A percentile compares a stretch with the other conserved stretches of the same genome.
phyloP scores from a whole-genome alignment of 176 grass and related monocot species.

The Dendrocalamus sinicus region DNA sequence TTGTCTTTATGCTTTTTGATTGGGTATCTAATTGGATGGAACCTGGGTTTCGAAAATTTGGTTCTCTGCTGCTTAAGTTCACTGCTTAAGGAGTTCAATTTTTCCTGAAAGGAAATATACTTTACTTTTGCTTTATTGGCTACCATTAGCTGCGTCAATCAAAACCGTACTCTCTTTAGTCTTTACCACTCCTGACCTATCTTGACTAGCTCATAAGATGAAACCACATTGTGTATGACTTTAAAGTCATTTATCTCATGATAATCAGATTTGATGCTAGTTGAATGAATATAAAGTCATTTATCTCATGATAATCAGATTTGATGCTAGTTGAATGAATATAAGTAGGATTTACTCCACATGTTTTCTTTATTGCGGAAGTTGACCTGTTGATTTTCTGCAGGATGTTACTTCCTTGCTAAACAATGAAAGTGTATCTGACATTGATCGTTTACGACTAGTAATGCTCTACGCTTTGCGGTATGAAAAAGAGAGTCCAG shows the following conservation, averaged over 20 bases:
- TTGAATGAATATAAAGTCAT: constrained; percentile 17
- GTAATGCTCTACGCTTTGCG: constrained; percentile 94
- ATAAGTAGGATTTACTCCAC: not conserved
- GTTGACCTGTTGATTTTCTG: constrained; percentile 41
- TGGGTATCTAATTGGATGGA: not conserved
- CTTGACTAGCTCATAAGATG: constrained; percentile 22
- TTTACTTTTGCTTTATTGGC: constrained; percentile 20
- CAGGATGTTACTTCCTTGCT: constrained; percentile 87
- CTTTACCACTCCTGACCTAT: constrained; percentile 10
- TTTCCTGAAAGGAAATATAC: constrained; percentile 9
- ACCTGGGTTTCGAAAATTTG: not conserved
- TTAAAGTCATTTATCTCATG: not conserved
- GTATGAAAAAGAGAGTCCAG: constrained; percentile 98
- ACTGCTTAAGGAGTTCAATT: constrained; percentile 12
- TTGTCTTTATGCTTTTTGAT: constrained; percentile 16
- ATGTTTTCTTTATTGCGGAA: constrained; percentile 8
- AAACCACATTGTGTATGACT: constrained; percentile 15
- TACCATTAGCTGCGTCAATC: not conserved
- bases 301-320: constrained; percentile 8
- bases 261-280: constrained; percentile 24
- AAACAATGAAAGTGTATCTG: constrained; percentile 90
- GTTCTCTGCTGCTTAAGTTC: not conserved
- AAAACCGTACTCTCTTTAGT: constrained; percentile 15
- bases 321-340: constrained; percentile 32
- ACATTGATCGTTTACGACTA: constrained; percentile 81